Conservation (phyloP, 352 stramenopile species). For the Phytopythium boreale region DNA sequence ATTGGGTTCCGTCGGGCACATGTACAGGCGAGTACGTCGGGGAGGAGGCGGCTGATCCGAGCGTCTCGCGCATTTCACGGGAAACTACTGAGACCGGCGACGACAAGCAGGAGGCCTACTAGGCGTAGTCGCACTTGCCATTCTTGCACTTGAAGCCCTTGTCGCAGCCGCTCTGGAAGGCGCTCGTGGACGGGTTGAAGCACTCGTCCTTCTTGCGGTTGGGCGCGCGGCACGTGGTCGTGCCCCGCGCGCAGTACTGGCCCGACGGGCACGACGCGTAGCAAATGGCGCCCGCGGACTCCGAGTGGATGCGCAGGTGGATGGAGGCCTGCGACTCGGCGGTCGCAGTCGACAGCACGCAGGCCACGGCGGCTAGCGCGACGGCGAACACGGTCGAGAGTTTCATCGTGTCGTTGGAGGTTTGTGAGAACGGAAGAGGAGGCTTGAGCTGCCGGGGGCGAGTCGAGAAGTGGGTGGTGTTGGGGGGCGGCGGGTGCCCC, state of each 20-base stretch:
- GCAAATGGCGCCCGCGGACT: conserved; percentile 20
- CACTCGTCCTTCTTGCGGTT: conserved; percentile 20
- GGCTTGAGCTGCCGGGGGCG: neutral
- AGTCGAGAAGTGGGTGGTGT: neutral
- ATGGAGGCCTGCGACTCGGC: conserved; percentile 13
- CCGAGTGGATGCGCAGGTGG: conserved; percentile 24
- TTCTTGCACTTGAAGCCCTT: conserved; percentile 18
- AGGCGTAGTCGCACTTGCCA: conserved; percentile 20
- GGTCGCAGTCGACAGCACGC: conserved; percentile 9
- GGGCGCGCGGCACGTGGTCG: conserved; percentile 14
- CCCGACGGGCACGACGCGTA: conserved; percentile 19
- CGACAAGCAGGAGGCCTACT: neutral
- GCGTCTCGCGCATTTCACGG: no score
- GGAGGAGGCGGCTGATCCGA: no score
- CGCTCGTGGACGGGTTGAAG: conserved; percentile 24
- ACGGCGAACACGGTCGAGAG: conserved; percentile 21
- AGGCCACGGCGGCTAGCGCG: conserved; percentile 14
- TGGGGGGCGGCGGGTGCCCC: no score
- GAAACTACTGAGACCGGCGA: no score
- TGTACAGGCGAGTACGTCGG: no score
- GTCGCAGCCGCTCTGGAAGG: conserved; percentile 17
- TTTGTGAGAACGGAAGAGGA: no score
- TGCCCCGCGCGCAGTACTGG: conserved; percentile 18
- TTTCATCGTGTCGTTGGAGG: conserved; percentile 19
- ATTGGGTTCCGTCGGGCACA: no score